Percentiles rank a stretch among this genome's conserved stretches.
phyloP scores from a whole-genome alignment of 345 rosid genomes.

The Citrus mangshanensis region DNA sequence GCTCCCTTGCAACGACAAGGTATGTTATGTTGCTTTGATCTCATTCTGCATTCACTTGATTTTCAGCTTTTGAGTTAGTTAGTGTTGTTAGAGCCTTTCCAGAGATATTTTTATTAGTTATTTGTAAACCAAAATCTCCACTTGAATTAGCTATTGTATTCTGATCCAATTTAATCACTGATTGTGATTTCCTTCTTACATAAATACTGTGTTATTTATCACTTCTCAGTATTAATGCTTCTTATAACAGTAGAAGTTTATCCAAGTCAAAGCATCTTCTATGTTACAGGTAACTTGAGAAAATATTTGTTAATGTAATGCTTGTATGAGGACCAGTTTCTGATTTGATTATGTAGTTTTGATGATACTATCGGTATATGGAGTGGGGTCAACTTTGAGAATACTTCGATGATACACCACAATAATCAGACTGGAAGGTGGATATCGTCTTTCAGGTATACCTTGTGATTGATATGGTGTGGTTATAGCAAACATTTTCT shows the following conservation, averaged over 20 bases:
- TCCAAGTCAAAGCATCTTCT: not conserved
- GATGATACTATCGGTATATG: slow-evolving; percentile 56
- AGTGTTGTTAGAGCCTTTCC: not conserved
- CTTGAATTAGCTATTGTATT: not conserved
- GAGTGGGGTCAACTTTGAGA: slow-evolving; percentile 53
- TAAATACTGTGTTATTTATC: not conserved
- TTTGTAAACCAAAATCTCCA: not conserved
- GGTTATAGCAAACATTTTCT: not conserved
- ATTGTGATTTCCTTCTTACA: too few relatives aligned
- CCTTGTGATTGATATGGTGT: not conserved
- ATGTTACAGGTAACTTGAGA: not conserved
- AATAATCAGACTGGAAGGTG: slow-evolving; percentile 61
- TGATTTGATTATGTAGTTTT: slow-evolving; percentile 30
- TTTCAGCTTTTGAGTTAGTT: not conserved
- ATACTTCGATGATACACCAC: slow-evolving; percentile 45
- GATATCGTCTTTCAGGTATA: slow-evolving; percentile 69
- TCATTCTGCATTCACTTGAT: not conserved
- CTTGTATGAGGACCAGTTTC: not conserved
- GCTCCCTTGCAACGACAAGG: slow-evolving; percentile 77
- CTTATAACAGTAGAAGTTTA: not conserved
- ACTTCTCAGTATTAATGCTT: not conserved
- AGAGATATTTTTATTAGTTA: too few relatives aligned
- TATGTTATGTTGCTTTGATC: slow-evolving; percentile 9
- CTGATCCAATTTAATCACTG: too few relatives aligned
- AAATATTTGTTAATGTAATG: not conserved